Evolutionary conservation across 192 early-diverging fungal genomes (phyloP).

Genomic region (Glomus cerebriforme): DNA sequence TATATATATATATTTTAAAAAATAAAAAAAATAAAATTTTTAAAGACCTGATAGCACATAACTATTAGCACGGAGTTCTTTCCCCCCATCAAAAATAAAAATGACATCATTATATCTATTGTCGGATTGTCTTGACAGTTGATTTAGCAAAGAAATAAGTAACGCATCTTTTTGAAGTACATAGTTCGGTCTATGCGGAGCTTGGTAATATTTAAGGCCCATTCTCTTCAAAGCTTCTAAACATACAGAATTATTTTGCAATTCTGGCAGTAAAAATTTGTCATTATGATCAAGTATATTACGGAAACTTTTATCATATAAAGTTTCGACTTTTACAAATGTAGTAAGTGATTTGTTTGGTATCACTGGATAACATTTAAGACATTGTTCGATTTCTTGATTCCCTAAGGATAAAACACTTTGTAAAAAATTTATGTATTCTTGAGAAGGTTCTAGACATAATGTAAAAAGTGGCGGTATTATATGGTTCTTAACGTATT

Average conservation of each 20-base stretch:
- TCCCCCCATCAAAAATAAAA: too few relatives aligned
- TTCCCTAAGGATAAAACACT: background rate
- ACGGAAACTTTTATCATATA: background rate
- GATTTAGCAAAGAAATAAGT: too few relatives aligned
- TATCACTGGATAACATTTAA: background rate
- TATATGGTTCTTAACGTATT: background rate
- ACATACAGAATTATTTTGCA: background rate
- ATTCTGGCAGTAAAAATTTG: background rate
- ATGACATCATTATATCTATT: too few relatives aligned
- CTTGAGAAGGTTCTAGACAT: background rate
- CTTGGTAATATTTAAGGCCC: background rate
- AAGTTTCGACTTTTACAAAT: background rate
- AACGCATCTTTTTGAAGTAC: too few relatives aligned
- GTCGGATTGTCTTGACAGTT: too few relatives aligned
- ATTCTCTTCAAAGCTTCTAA: background rate
- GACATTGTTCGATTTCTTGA: background rate
- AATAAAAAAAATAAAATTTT: background rate
- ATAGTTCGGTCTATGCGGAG: too few relatives aligned
- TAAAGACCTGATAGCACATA: too few relatives aligned
- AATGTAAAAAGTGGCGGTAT: background rate
- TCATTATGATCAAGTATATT: background rate
- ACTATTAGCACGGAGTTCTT: too few relatives aligned
- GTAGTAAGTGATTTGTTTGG: background rate
- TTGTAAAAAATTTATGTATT: background rate
- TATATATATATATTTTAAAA: too few relatives aligned